Evolutionary conservation across 345 rosid species (phyloP), one percentile per base, ranked within the genome.

Genomic region (Aquilaria yunnanensis): DNA sequence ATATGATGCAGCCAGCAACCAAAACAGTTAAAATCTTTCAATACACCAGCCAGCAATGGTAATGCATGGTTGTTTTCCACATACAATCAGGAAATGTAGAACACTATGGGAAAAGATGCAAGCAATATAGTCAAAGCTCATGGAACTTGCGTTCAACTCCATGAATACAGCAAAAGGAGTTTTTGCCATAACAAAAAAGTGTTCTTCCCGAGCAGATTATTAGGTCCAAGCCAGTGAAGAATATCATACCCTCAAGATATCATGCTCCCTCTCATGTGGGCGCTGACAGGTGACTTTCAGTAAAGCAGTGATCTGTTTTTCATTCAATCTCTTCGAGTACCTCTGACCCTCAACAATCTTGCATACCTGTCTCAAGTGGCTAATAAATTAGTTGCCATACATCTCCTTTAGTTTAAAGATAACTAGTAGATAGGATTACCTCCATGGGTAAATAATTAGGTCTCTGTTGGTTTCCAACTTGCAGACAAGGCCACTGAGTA

Each of bases 311-410:
- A 95, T 91, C 75, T 95, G 99, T 62, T 81, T 91, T 72, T 95
- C 99, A 69, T 95, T 95, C 71, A 95, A 69, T 62, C 99, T 78
- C 72, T 91, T 95, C 0, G 98, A 85, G 68, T 95, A 95, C 76
- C 99, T 76, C 70, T 95, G 97, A 31, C 99, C 99, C 76, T 95
- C 96, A 6, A 91, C 97, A 53, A 95, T 91, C 78, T 91, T 95
- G 80, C 97, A 88, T 10, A 91, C 97, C 99, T 91, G 78, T 37
- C 49, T 58, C 43, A 37, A 37, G 43, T 57, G 14, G 65, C 60
- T 32, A 45, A 47, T 32, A 52, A 47, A 59, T 61, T 52, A 64
- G 52, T 48, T 62, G 11, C 23, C 23, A 55, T 8, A 30, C 30
- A 57, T 5, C 41, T 37, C n/a, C 46, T 57, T 29, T 14, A 50